Base-by-base conservation (phyloP, 352 stramenopile species). In the Pythium pyrilobum region DNA sequence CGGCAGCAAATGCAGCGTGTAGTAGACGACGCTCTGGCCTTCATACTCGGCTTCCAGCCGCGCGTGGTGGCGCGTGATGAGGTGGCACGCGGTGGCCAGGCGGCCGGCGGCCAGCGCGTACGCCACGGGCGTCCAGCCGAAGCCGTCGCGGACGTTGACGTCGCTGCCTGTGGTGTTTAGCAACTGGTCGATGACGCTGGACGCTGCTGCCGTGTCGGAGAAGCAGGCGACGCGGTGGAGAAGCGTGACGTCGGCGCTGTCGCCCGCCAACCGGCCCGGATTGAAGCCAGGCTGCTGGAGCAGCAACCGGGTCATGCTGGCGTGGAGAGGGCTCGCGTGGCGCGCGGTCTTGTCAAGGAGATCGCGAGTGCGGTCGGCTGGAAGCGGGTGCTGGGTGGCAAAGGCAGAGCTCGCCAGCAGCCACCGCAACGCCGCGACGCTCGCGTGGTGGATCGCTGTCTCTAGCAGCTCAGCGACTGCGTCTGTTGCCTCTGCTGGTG, bases 21-120 rank as follows among this genome's bases (percentile, higher is more conserved):
- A 87, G 66, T 88, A 88, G 27, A 86, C 81, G 11, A 56, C 52
- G 0, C 63, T 56, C 31, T 88, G 79, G 4, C 79, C 79, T 70
- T 90, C 79, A 42, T 74, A 90, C 46, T 85, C 72, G 10, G 68
- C 64, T 50, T 87, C 69, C 2, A 84, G 32, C 43, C 75, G 64
- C 4, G 42, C 21, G 46, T 52, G 44, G 9, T 28, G 23, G n/a
- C 47, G 52, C 15, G 54, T 15, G 3, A 85, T 55, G 16, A 90
- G 64, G 21, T 71, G 77, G 10, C 64, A 79, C 1, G 56, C 70
- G 5, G 66, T 83, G 24, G 58, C 27, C 6, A 85, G 43, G 6
- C 58, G 50, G 0, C 73, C 71, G 0, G 38, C 33, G 3, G 58
- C 67, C 11, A 85, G 28, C 15, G 77, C 77, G 40, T 87, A 85